Evolutionary conservation across 2,329 filamentous ascomycete genomes (phyloP), one percentile per base, ranked within the genome.

Genomic region (Beauveria scarabaeidicola): DNA sequence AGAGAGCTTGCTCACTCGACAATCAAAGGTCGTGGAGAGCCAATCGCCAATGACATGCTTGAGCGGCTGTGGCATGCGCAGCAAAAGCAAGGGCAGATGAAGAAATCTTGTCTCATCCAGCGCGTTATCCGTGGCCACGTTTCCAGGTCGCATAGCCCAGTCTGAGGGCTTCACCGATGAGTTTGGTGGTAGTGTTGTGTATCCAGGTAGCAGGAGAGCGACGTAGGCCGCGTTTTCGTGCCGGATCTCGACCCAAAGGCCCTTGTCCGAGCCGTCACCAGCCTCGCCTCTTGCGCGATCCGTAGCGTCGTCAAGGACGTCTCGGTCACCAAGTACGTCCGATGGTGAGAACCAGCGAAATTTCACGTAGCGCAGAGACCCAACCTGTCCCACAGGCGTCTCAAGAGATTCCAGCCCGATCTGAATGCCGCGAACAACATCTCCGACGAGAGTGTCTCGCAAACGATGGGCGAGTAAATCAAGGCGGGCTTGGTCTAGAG

Each of bases 391-490:
- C 15, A 64, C 60, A 7, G 72, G 64, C 17, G 73, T 74, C 27
- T 78, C 77, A 19, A 73, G 74, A 5, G 73, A 70, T 52, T 76
- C 74, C 5, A 80, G 65, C 0, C 77, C 77, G 19, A 85, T 76
- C 63, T 84, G 80, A 19, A 85, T 78, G 47, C 82, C 82, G 59
- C 82, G 79, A n/a, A 85, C 79, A 1, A 83, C 78, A 64, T 85
- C 82, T 17, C 82, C 82, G 0, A 83, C 80, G 0, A 85, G 74
- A 1, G 74, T 74, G 52, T 85, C 81, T 43, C 81, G 78, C 2
- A 85, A 69, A 2, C 78, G 74, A 8, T 74, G 74, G 1, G 79
- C 76, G 0, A 84, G 71, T 0, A 68, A 59, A 15, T 73, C 68
- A 2, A 85, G 73, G 3, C 76, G 74, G 0, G 66, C 46, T 0